Base-by-base conservation (phyloP, 805 yeast genomes). In the Yamadazyma olivae region DNA sequence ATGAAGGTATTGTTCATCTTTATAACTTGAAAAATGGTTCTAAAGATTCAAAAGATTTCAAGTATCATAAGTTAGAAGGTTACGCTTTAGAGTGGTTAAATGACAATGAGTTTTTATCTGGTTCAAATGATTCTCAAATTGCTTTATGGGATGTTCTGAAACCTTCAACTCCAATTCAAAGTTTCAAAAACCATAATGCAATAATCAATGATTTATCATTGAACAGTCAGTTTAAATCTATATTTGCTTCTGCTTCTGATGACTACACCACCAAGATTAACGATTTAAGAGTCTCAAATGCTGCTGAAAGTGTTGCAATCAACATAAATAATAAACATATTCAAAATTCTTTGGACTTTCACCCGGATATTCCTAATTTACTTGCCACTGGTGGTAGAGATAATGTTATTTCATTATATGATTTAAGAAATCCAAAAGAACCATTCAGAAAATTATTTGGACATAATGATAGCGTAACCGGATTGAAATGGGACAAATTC, bases 341-440 rank as follows among this genome's bases (percentile, higher is more conserved):
- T n/a, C 79, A 86, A 45, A 84, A 83, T 51, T 71, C 84, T 1
- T 73, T 83, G 30, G 75, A 74, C 28, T 83, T 83, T 60, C 82
- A 82, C 50, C 83, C 86, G 0, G 56, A 60, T 4, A 35, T 76
- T 13, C 56, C 69, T 26, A 59, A 75, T 25, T 55, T 86, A 39
- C 67, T 84, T 32, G 90, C 82, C 10, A 83, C 93, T 1, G 95
- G 84, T 16, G 83, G 88, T 9, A 77, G 82, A 18, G 96, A 88
- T 54, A 79, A 80, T 48, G 63, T 79, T n/a, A 75, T 87, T 15
- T 75, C 75, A 34, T 62, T 83, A 17, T 87, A 87, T 79, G 96
- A 89, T 54, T 59, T 84, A 36, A 72, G 95, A 53, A 78, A 79
- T 50, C 67, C 78, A 20, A 46, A 65, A 1, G 56, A 62, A 10